Percentiles rank a stretch among this genome's conserved stretches.
These are phyloP conservation scores for Penicillium carneum DNA, from an alignment of 2,329 filamentous ascomycete species.

Conservation along the genomic window DNA sequence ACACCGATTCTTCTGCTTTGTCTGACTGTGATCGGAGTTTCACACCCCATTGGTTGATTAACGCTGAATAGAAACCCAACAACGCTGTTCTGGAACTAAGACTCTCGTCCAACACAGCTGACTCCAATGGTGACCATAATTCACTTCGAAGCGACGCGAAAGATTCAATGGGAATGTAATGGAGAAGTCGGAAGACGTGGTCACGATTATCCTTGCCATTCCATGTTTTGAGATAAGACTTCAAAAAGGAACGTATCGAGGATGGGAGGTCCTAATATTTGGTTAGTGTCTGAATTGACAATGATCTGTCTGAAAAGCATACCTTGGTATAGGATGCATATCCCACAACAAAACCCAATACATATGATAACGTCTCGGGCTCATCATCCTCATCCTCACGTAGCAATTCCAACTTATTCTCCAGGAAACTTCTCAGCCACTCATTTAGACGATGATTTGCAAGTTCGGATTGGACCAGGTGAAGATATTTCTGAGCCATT, in stretches of 20 bases:
- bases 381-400: slow-evolving; percentile 57
- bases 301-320: slow-evolving; percentile 7
- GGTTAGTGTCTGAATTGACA: slow-evolving; percentile 12
- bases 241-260: slow-evolving; percentile 48
- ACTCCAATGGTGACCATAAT: slow-evolving; percentile 53
- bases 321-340: slow-evolving; percentile 53
- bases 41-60: slow-evolving; percentile 66
- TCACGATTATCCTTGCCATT: slow-evolving; percentile 64
- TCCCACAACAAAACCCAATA: slow-evolving; percentile 43
- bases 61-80: slow-evolving; percentile 70
- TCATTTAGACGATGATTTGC: slow-evolving; percentile 51
- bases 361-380: slow-evolving; percentile 45
- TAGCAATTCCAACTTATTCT: slow-evolving; percentile 46
- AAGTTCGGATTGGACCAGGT: slow-evolving; percentile 68
- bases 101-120: slow-evolving; percentile 47
- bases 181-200: slow-evolving; percentile 47
- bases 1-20: slow-evolving; percentile 38
- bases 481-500: slow-evolving; percentile 76
- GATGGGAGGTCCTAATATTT: slow-evolving; percentile 43
- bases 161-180: slow-evolving; percentile 43
- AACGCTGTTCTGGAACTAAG: slow-evolving; percentile 64
- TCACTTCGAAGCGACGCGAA: slow-evolving; percentile 46
- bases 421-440: slow-evolving; percentile 51
- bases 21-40: slow-evolving; percentile 42
- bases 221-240: slow-evolving; percentile 66